Evolutionary conservation across 2,329 filamentous ascomycete species (phyloP).

Genomic region (Penicillium sp.): DNA sequence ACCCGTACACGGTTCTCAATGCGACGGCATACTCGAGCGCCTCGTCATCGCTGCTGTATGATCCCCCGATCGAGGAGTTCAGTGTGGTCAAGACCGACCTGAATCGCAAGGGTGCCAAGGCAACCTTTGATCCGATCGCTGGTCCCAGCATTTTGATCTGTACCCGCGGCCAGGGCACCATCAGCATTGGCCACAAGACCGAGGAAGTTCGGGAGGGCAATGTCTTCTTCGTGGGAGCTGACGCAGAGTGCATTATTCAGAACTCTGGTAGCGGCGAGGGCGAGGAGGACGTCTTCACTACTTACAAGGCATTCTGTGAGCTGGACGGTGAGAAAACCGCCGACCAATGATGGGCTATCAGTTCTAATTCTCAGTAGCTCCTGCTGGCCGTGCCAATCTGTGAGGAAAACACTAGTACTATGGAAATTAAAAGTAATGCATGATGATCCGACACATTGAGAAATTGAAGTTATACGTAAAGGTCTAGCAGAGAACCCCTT

Average conservation of each 20-base stretch:
- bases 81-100: slow-evolving; percentile 80
- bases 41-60: slow-evolving; percentile 74
- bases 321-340: slow-evolving; percentile 54
- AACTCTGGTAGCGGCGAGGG: slow-evolving; percentile 54
- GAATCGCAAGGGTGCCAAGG: slow-evolving; percentile 69
- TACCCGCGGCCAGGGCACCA: slow-evolving; percentile 77
- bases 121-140: slow-evolving; percentile 80
- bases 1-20: slow-evolving; percentile 82
- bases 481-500: too few relatives aligned
- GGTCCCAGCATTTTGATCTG: slow-evolving; percentile 93
- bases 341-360: slow-evolving; percentile 32
- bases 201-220: slow-evolving; percentile 72
- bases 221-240: slow-evolving; percentile 84
- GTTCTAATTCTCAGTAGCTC: slow-evolving; percentile 19
- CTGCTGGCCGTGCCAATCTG: slow-evolving; percentile 17
- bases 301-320: slow-evolving; percentile 94
- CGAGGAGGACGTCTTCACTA: slow-evolving; percentile 70
- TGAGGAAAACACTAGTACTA: neutral
- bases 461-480: too few relatives aligned
- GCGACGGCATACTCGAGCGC: slow-evolving; percentile 75
- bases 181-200: slow-evolving; percentile 78
- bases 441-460: neutral
- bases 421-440: neutral
- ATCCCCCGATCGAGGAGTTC: slow-evolving; percentile 96
- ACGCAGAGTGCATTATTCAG: slow-evolving; percentile 78